phyloP scores from a whole-genome alignment of 225 moss, liverwort and hornwort genomes.

The Straminergon stramineum region DNA sequence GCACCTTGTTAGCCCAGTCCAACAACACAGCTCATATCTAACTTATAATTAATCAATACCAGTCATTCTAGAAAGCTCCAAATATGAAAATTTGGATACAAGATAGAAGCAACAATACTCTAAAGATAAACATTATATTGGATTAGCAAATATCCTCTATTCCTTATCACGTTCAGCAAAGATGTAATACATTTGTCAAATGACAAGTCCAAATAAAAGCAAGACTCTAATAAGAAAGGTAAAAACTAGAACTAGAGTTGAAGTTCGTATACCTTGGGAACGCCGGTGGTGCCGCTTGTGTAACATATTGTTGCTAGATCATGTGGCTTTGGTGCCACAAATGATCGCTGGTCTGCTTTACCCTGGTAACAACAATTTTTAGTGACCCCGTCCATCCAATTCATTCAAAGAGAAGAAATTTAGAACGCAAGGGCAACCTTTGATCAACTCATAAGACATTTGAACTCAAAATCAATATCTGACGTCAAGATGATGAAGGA shows the following conservation, averaged over 20 bases:
- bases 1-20: background rate
- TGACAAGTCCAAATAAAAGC: background rate
- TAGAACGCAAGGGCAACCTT: background rate
- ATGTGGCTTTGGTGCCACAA: conserved; percentile 61
- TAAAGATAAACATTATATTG: background rate
- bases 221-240: background rate
- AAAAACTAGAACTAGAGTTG: background rate
- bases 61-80: background rate
- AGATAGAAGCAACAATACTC: background rate
- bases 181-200: background rate
- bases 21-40: background rate
- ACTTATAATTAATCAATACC: background rate
- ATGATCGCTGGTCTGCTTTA: conserved; percentile 49
- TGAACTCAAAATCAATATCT: background rate
- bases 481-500: background rate
- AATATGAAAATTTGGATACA: background rate
- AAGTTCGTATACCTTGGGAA: conserved; percentile 55
- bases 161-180: background rate
- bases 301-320: conserved; percentile 92
- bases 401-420: background rate
- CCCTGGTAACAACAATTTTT: conserved; percentile 33
- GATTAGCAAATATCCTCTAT: background rate
- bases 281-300: conserved; percentile 95
- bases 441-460: background rate
- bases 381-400: background rate